phyloP scores from a whole-genome alignment of 106 monocot genomes.

The Dioscorea zingiberensis region DNA sequence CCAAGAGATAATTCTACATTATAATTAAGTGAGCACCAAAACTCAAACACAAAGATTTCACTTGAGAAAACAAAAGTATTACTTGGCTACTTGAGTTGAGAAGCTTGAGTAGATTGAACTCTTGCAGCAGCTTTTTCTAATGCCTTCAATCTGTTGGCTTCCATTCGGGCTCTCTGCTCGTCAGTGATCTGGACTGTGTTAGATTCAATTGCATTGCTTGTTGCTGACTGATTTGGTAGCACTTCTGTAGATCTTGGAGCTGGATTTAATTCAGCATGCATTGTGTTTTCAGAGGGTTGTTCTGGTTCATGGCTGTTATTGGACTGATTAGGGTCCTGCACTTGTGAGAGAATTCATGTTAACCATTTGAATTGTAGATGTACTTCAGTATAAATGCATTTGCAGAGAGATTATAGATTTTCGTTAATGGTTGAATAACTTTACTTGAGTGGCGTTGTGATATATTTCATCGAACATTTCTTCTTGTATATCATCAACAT shows the following conservation, averaged over 20 bases:
- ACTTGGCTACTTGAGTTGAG: neutral
- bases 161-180: slow-evolving; percentile 82
- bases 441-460: slow-evolving; percentile 22
- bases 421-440: neutral
- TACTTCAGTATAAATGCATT: neutral
- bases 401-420: neutral
- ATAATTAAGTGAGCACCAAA: no score
- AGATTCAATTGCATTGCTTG: neutral
- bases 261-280: slow-evolving; percentile 5
- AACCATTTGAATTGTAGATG: neutral
- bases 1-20: no score
- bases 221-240: slow-evolving; percentile 5
- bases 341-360: neutral
- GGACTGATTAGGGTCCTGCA: slow-evolving; percentile 11
- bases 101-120: slow-evolving; percentile 16
- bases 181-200: slow-evolving; percentile 54
- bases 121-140: slow-evolving; percentile 68
- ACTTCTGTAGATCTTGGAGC: neutral
- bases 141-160: slow-evolving; percentile 81
- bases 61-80: no score
- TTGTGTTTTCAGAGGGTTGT: slow-evolving; percentile 9
- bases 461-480: slow-evolving; percentile 73
- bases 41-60: no score
- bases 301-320: no score
- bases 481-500: slow-evolving; percentile 46